These are phyloP conservation scores for Pseudogymnoascus sp. DNA, from an alignment of 2,329 filamentous ascomycete genomes.

Conservation along the genomic window DNA sequence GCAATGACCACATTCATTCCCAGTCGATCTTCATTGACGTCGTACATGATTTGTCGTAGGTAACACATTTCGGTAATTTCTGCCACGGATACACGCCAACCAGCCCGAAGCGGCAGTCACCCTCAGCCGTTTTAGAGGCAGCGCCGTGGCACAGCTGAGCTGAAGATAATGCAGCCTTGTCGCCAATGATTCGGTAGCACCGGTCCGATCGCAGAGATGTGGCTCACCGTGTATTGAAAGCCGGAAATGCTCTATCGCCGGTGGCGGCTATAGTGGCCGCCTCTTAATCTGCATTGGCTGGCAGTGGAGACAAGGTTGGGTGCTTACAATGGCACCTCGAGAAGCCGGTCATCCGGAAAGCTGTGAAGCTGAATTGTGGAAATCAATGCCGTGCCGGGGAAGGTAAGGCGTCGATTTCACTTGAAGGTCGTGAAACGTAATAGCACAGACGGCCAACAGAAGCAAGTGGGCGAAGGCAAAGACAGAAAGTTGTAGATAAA, in stretches of 20 bases:
- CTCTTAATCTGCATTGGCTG: neutral
- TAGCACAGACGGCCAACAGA: neutral
- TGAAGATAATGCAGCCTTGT: neutral
- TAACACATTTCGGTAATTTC: neutral
- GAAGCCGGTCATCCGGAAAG: too few relatives aligned
- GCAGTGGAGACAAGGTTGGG: neutral
- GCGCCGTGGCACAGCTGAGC: neutral
- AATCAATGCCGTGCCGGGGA: neutral
- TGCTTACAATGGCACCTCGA: neutral
- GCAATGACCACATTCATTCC: conserved; percentile 1
- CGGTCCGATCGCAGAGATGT: neutral
- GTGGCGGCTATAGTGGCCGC: neutral
- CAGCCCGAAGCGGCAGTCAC: neutral
- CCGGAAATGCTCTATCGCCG: neutral
- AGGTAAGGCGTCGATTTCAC: neutral
- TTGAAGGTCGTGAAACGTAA: neutral
- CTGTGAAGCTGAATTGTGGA: too few relatives aligned
- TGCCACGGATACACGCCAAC: neutral
- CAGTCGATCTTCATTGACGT: neutral
- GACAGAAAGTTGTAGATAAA: neutral
- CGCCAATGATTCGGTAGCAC: neutral
- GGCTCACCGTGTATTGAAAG: neutral
- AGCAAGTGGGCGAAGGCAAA: neutral
- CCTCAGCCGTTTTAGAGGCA: neutral
- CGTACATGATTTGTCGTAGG: neutral